Evolutionary conservation across 768 basidiomycete genomes (phyloP), one percentile per base, ranked within the genome.

Genomic region (Trametes sanguinea): DNA sequence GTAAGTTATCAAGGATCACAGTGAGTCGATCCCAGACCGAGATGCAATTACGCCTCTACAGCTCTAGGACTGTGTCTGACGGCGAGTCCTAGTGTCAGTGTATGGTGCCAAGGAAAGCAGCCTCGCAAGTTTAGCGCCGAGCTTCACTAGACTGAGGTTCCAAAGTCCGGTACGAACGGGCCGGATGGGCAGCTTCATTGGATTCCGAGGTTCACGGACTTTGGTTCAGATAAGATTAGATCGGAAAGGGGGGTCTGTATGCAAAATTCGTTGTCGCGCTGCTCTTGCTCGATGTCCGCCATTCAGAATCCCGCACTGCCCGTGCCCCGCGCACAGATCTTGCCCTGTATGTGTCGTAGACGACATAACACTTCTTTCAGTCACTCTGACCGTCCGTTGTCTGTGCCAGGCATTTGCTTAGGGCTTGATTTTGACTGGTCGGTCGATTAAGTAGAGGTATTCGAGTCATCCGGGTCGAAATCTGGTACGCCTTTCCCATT

Each of bases 241-340:
- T 59, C 44, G 11, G 22, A 48, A 35, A 40, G 27, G n/a, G 5
- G 57, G 13, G 22, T 30, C 11, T 37, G 10, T 50, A 35, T 11
- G 47, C 40, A 52, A 59, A 59, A 59, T 51, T 59, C 40, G 16
- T 43, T n/a, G 27, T 30, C 32, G 10, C 30, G 35, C 48, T 22
- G 10, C 50, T 54, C 52, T 54, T 61, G 60, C 53, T 61, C 60
- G 60, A 61, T 61, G 60, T 54, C 60, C 37, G 50, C 46, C 45
- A 54, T 51, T 22, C 17, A 54, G 6, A n/a, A 6, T 13, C 8
- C 39, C 4, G 35, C n/a, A 6, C 32, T 7, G 2, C 14, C 40
- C 29, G 58, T 29, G 43, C 32, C 30, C 7, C 42, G 13, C 44
- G 35, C 55, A 30, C n/a, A 30, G 8, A 1, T 9, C 40, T 8